Evolutionary conservation across 2,329 filamentous ascomycete species (phyloP).

Genomic region (Epichloe sp.): DNA sequence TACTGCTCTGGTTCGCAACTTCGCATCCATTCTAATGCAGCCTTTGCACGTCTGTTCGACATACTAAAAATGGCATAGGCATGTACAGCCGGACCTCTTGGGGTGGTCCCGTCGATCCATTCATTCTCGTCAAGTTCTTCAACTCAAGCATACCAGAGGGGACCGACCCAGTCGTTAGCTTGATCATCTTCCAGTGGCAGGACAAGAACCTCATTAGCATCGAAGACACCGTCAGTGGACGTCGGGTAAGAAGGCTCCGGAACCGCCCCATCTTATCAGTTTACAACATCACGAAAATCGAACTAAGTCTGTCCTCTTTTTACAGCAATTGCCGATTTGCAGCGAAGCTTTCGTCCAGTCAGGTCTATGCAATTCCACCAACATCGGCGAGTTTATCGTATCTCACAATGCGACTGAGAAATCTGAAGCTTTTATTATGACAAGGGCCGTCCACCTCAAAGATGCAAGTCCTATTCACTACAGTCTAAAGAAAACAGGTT

Average conservation of each 20-base stretch:
- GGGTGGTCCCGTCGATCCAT: constrained; percentile 80
- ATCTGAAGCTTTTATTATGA: constrained; percentile 61
- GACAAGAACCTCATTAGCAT: constrained; percentile 71
- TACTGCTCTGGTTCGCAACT: constrained; percentile 52
- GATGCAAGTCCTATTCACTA: constrained; percentile 66
- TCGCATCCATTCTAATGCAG: neutral
- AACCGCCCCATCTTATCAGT: constrained; percentile 31
- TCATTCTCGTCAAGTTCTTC: constrained; percentile 73
- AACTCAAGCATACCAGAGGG: constrained; percentile 40
- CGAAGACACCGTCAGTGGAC: constrained; percentile 42
- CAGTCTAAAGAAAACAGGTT: constrained; percentile 76
- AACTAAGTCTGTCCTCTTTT: neutral
- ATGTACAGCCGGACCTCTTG: constrained; percentile 89
- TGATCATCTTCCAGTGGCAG: constrained; percentile 89
- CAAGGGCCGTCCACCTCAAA: constrained; percentile 71
- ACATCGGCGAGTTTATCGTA: constrained; percentile 76
- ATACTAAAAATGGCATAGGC: constrained; percentile 31
- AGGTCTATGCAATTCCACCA: constrained; percentile 60
- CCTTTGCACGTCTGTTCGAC: constrained; percentile 5
- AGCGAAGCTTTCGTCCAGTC: constrained; percentile 54
- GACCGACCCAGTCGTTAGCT: constrained; percentile 62
- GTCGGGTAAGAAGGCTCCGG: constrained; percentile 11
- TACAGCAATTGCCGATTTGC: constrained; percentile 49
- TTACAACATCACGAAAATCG: neutral
- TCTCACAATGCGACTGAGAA: constrained; percentile 59